Conservation (phyloP, 140 eudicot species). For the Senecio squalidus region DNA sequence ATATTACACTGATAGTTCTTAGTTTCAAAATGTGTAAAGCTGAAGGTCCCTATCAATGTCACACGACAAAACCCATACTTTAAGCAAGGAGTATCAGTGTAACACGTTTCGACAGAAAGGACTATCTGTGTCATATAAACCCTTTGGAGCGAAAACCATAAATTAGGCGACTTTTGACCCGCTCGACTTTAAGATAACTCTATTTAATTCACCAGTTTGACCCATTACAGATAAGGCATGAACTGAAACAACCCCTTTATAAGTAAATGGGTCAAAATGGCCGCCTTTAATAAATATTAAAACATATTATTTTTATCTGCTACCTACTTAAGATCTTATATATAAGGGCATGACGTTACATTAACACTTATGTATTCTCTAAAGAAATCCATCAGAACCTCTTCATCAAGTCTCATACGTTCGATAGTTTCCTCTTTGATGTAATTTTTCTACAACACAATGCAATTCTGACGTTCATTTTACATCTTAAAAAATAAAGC, state of each 20-base stretch:
- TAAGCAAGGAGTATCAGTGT: no score
- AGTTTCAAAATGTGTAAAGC: no score
- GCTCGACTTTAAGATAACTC: no score
- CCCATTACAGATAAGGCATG: background rate
- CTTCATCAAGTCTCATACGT: conserved; percentile 97
- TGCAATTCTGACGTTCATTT: background rate
- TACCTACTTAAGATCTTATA: conserved; percentile 2
- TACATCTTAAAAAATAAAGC: conserved; percentile 1
- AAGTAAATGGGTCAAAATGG: background rate
- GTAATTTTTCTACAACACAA: conserved; percentile 65
- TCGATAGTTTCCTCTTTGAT: conserved; percentile 96
- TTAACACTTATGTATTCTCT: conserved; percentile 74
- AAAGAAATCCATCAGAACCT: conserved; percentile 92
- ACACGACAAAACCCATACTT: no score
- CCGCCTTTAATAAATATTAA: background rate
- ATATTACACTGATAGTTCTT: no score
- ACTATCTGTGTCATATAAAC: no score
- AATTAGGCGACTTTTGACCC: background rate
- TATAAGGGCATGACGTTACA: conserved; percentile 45
- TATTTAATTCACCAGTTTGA: no score
- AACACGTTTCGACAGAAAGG: no score
- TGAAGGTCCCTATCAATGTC: no score
- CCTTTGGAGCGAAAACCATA: no score
- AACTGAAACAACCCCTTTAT: background rate
- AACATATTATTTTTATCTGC: background rate